Base-by-base conservation (phyloP, 2,329 filamentous ascomycete genomes). In the Cryoendolithus antarcticus region DNA sequence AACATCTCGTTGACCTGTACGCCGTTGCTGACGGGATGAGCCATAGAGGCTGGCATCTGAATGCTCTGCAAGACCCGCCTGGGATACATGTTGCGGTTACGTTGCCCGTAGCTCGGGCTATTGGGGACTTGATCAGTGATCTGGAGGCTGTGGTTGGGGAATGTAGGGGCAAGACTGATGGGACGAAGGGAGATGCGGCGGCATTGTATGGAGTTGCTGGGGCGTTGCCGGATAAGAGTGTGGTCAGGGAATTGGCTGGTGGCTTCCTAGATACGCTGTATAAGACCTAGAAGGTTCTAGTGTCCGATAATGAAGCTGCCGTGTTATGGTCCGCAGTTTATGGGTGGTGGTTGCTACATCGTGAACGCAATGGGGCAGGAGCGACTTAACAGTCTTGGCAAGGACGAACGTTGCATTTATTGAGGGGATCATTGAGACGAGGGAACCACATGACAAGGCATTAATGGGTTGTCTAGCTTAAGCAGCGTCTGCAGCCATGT, bases 81-180 rank as follows among this genome's bases (percentile, higher is more conserved):
- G 91, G 86, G 13, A 86, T 98, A 40, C 91, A 98, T 60, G 77
- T 96, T 31, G 91, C 91, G 9, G 86, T 96, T 30, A 98, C 91
- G 1, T 62, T 93, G 51, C 89, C 89, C 10, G 83, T 93, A 35
- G 77, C 79, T 13, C 80, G 80, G 52, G 85, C 81, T 2, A 83
- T 84, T 58, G 86, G 96, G 55, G 73, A 75, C 55, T 69, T 98
- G 39, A 72, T 91, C 37, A 63, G 65, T 6, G 91, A 98, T 59
- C 62, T 80, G 27, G 63, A 71, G 27, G 67, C 66, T 28, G 70
- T 72, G 19, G 69, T 77, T 0, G 66, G 82, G 58, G 76, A 74
- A 15, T 84, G 93, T 65, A 75, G 81, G 48, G 86, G 91, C 57
- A 86, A 85, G 67, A 65, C 63, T 38, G 70, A 71, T 47, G 70